Percentiles rank a stretch among this genome's conserved stretches.
Evolutionary conservation across 1,284 basidiomycete species (phyloP).

Genomic region (Pseudozyma thailandica): DNA sequence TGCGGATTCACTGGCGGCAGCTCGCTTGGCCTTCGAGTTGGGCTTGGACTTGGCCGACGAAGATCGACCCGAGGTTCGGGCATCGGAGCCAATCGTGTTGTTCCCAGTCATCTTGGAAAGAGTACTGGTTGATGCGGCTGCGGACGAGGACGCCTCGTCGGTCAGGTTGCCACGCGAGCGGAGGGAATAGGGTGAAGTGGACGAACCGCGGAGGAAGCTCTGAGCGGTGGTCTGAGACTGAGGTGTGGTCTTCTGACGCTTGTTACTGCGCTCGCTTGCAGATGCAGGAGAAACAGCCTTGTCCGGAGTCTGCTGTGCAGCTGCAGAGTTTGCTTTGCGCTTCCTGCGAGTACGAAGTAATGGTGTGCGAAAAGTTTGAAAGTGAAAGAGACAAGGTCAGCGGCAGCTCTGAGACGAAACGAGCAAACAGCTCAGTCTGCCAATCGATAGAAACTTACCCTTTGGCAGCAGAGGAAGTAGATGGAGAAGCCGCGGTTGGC

Average conservation of each 20-base stretch:
- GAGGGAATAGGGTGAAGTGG: slow-evolving; percentile 30
- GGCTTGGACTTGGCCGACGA: slow-evolving; percentile 20
- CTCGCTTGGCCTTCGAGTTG: slow-evolving; percentile 20
- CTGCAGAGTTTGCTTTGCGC: slow-evolving; percentile 25
- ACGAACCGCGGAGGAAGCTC: slow-evolving; percentile 4
- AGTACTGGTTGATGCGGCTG: background rate
- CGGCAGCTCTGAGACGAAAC: too few species aligned
- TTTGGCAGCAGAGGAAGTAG: slow-evolving; percentile 21
- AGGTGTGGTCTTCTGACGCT: slow-evolving; percentile 30
- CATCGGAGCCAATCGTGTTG: slow-evolving; percentile 20
- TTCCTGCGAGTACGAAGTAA: slow-evolving; percentile 10
- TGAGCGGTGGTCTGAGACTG: slow-evolving; percentile 8
- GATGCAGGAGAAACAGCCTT: slow-evolving; percentile 8
- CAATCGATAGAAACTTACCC: slow-evolving; percentile 15
- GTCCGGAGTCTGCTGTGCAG: background rate
- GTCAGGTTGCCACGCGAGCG: slow-evolving; percentile 29
- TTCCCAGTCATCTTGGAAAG: slow-evolving; percentile 21
- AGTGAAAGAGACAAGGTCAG: background rate
- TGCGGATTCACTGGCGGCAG: slow-evolving; percentile 21
- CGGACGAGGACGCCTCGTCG: slow-evolving; percentile 6
- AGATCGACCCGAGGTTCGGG: slow-evolving; percentile 18
- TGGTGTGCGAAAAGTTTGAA: background rate
- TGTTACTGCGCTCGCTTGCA: slow-evolving; percentile 21
- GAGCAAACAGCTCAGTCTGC: background rate
- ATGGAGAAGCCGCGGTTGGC: slow-evolving; percentile 1